Evolutionary conservation across 495 filamentous ascomycete species (phyloP).

Genomic region (Penicillium paxilli): DNA sequence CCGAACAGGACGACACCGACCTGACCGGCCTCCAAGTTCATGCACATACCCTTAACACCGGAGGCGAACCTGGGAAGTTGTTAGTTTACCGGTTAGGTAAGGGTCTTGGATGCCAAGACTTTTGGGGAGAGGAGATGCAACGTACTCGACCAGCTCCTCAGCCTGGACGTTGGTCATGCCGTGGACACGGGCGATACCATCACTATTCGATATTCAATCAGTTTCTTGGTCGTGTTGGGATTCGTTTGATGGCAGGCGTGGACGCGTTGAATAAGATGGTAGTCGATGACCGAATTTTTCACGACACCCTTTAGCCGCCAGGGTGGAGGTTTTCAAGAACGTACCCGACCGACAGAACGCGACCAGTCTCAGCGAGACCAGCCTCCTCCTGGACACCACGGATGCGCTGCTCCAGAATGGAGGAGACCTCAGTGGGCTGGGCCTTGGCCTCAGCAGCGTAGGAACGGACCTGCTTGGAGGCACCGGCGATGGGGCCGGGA

Average conservation of each 20-base stretch:
- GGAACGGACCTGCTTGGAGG: slow-evolving; percentile 76
- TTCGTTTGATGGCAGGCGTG: slow-evolving; percentile 13
- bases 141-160: slow-evolving; percentile 99
- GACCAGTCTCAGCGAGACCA: slow-evolving; percentile 94
- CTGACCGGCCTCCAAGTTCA: slow-evolving; percentile 99
- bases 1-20: slow-evolving; percentile 99
- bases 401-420: slow-evolving; percentile 98
- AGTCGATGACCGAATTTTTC: slow-evolving; percentile 39
- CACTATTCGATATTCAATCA: slow-evolving; percentile 58
- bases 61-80: slow-evolving; percentile 82
- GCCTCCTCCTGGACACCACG: slow-evolving; percentile 96
- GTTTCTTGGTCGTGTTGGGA: slow-evolving; percentile 11
- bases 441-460: slow-evolving; percentile 96
- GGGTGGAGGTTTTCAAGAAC: slow-evolving; percentile 38
- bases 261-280: slow-evolving; percentile 30
- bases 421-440: slow-evolving; percentile 95
- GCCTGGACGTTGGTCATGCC: slow-evolving; percentile 99
- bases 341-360: slow-evolving; percentile 98
- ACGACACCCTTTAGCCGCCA: slow-evolving; percentile 17
- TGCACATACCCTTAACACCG: slow-evolving; percentile 99
- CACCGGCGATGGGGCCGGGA: slow-evolving; percentile 70
- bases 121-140: slow-evolving; percentile 28
- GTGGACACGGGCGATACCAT: slow-evolving; percentile 99
- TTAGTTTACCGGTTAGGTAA: slow-evolving; percentile 36
- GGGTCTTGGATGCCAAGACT: slow-evolving; percentile 20